Conservation (phyloP, 257 asterid species). For the Ophiorrhiza pumila region DNA sequence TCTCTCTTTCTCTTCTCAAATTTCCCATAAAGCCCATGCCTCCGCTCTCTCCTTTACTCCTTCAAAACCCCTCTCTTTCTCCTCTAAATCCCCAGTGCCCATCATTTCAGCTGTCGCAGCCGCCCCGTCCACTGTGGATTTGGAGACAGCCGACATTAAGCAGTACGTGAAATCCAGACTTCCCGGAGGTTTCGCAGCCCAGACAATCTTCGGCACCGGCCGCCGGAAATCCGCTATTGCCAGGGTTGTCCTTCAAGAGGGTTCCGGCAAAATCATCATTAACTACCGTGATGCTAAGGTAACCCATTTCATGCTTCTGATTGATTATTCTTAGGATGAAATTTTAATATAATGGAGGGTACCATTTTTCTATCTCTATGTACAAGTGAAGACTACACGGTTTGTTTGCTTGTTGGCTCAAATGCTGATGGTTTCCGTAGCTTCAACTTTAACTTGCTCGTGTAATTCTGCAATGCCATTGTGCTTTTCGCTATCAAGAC, state of each 20-base stretch:
- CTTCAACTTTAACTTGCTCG: too few species aligned
- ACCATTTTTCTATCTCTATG: not conserved
- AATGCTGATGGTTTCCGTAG: not conserved
- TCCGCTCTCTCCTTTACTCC: constrained; percentile 30
- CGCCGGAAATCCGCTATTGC: constrained; percentile 91
- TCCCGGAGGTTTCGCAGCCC: constrained; percentile 96
- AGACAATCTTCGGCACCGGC: constrained; percentile 77
- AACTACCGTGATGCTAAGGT: constrained; percentile 95
- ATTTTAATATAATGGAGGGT: not conserved
- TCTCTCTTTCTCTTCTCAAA: constrained; percentile 79
- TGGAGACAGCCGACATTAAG: constrained; percentile 56
- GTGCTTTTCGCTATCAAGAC: too few species aligned
- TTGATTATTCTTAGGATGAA: not conserved
- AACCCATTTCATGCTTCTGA: not conserved
- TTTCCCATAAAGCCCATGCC: constrained; percentile 48
- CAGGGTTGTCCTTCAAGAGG: constrained; percentile 94
- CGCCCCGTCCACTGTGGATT: constrained; percentile 32
- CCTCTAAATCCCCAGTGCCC: constrained; percentile 35
- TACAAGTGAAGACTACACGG: not conserved
- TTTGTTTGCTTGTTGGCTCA: not conserved
- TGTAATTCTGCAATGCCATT: not conserved
- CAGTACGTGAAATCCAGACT: constrained; percentile 76
- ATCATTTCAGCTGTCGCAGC: constrained; percentile 39
- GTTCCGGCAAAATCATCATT: constrained; percentile 73
- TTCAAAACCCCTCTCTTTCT: constrained; percentile 33